These are phyloP conservation scores for Fusarium cyanostomum DNA, from an alignment of 2,329 filamentous ascomycete species.

Conservation along the genomic window DNA sequence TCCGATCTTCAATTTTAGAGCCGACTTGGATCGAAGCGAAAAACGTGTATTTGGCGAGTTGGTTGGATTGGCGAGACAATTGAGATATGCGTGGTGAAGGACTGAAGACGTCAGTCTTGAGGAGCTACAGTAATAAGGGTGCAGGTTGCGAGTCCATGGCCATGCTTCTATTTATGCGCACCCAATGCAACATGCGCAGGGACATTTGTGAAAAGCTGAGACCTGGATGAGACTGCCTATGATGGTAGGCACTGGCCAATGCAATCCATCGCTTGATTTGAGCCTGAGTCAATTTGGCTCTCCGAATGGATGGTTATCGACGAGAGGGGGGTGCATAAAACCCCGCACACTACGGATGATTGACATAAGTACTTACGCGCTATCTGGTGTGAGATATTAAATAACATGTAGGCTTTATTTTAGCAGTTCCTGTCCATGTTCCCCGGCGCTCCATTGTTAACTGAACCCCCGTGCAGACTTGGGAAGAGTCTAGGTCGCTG, in stretches of 20 bases:
- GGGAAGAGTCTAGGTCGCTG: constrained; percentile 27
- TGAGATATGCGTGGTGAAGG: constrained; percentile 24
- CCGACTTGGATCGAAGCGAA: constrained; percentile 1
- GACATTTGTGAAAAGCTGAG: constrained; percentile 5
- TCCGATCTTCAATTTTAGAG: background rate
- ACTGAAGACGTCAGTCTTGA: constrained; percentile 19
- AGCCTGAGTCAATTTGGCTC: background rate
- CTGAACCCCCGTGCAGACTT: background rate
- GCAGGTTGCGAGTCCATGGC: constrained; percentile 13
- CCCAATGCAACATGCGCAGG: constrained; percentile 1
- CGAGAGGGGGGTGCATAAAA: background rate
- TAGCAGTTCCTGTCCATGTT: background rate
- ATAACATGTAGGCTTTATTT: background rate
- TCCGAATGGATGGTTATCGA: too few relatives aligned
- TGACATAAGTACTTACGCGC: background rate
- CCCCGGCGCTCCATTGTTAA: background rate
- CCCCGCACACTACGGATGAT: background rate
- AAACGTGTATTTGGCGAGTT: background rate
- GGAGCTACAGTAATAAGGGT: background rate
- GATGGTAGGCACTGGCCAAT: too few relatives aligned
- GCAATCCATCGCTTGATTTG: too few relatives aligned
- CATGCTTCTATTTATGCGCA: background rate
- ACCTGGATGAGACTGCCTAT: background rate
- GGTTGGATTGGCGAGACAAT: background rate
- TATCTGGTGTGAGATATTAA: background rate